These are phyloP conservation scores for Cenchrus purpureus DNA, from an alignment of 176 grass and related monocot genomes.

Conservation along the genomic window DNA sequence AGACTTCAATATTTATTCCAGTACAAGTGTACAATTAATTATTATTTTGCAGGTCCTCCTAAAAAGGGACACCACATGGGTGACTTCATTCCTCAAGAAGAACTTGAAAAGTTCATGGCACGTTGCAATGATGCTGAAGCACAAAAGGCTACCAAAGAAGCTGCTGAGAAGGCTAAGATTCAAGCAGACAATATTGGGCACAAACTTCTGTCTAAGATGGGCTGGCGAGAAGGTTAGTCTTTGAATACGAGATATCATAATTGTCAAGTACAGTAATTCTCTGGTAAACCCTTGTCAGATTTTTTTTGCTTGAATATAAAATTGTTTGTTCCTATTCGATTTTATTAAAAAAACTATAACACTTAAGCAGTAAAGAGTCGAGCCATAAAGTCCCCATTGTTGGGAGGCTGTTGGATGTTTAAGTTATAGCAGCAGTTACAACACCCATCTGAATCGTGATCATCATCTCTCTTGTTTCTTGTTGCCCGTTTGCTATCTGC, in stretches of 20 bases:
- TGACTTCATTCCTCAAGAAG: constrained; percentile 92
- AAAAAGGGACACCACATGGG: constrained; percentile 99
- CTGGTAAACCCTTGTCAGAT: not conserved
- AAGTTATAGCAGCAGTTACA: not conserved
- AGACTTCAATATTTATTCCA: constrained; percentile 9
- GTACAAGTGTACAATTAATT: not conserved
- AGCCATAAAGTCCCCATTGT: not conserved
- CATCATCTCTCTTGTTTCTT: not conserved
- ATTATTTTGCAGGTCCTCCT: constrained; percentile 43
- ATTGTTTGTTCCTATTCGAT: not conserved
- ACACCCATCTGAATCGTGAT: not conserved
- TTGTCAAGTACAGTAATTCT: not conserved
- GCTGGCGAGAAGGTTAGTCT: constrained; percentile 92
- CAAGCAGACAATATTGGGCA: constrained; percentile 99
- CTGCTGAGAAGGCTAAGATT: constrained; percentile 91
- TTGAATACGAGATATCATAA: not conserved
- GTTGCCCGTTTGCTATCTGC: not conserved
- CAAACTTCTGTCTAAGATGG: constrained; percentile 98
- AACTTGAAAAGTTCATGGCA: constrained; percentile 88
- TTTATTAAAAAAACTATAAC: not conserved
- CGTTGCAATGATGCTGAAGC: constrained; percentile 78
- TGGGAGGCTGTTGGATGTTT: not conserved
- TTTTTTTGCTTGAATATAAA: not conserved
- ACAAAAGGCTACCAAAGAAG: constrained; percentile 78
- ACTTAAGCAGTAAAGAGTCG: not conserved